phyloP scores from a whole-genome alignment of 345 rosid genomes.

The Hevea brasiliensis region DNA sequence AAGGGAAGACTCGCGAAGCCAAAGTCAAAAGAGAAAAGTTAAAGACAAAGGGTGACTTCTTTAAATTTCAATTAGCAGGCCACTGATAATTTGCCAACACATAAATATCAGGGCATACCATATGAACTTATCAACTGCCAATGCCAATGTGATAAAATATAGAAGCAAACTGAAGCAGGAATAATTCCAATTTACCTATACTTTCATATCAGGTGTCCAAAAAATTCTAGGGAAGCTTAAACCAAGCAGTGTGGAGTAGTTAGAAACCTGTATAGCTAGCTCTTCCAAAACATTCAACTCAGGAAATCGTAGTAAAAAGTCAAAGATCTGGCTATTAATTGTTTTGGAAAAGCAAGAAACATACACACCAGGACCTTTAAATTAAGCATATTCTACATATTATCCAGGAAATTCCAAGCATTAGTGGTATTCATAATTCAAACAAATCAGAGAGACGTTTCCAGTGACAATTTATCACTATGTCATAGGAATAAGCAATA shows the following conservation, averaged over 20 bases:
- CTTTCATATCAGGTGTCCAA: background rate
- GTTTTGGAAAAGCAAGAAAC: background rate
- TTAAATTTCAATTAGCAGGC: background rate
- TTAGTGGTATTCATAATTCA: background rate
- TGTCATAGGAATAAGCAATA: background rate
- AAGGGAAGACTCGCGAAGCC: background rate
- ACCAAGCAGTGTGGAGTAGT: background rate
- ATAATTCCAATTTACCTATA: background rate
- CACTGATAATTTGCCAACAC: background rate
- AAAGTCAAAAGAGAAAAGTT: background rate
- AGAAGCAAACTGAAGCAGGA: background rate
- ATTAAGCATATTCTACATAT: too few relatives aligned
- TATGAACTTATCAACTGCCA: background rate
- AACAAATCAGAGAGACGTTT: background rate
- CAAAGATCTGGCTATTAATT: background rate
- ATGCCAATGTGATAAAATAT: too few relatives aligned
- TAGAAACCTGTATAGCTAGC: background rate
- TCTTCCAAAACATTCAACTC: background rate
- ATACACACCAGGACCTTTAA: background rate
- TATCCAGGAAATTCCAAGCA: background rate
- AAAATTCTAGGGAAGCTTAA: background rate
- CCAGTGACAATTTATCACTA: background rate
- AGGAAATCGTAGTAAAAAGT: background rate
- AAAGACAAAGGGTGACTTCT: background rate
- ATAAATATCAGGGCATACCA: background rate